phyloP scores from a whole-genome alignment of 306 rosid species.

The Vigna unguiculata region DNA sequence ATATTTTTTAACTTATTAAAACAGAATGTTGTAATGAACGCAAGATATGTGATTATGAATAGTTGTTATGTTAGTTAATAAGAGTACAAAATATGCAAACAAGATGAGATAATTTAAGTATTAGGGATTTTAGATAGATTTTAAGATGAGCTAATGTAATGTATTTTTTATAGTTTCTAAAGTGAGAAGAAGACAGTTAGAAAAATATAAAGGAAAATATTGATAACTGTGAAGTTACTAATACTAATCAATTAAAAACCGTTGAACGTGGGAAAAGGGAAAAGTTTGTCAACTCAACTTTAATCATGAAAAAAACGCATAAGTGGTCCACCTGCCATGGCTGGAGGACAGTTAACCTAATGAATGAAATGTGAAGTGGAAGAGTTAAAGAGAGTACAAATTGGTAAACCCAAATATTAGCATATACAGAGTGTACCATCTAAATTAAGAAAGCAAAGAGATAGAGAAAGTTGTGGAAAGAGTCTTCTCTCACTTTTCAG shows the following conservation, averaged over 20 bases:
- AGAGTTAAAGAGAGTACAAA: not conserved
- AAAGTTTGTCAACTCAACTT: not conserved
- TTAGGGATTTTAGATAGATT: too few species aligned
- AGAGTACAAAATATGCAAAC: too few species aligned
- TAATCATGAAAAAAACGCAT: not conserved
- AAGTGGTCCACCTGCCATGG: constrained; percentile 13
- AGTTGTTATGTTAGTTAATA: too few species aligned
- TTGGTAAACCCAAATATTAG: not conserved
- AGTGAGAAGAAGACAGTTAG: too few species aligned
- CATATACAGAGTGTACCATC: not conserved
- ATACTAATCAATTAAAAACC: not conserved
- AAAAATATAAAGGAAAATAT: not conserved
- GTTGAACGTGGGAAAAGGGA: not conserved
- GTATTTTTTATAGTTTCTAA: too few species aligned
- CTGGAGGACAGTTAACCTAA: constrained; percentile 10
- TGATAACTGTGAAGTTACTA: too few species aligned
- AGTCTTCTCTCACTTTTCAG: not conserved
- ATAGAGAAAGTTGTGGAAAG: not conserved
- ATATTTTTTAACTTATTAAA: too few species aligned
- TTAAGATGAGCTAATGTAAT: too few species aligned
- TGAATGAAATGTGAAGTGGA: not conserved
- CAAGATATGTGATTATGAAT: too few species aligned
- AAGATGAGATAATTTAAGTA: too few species aligned
- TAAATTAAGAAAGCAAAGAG: not conserved
- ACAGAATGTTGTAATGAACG: too few species aligned